phyloP scores from a whole-genome alignment of 2,329 filamentous ascomycete species.

The Zalaria sp. region DNA sequence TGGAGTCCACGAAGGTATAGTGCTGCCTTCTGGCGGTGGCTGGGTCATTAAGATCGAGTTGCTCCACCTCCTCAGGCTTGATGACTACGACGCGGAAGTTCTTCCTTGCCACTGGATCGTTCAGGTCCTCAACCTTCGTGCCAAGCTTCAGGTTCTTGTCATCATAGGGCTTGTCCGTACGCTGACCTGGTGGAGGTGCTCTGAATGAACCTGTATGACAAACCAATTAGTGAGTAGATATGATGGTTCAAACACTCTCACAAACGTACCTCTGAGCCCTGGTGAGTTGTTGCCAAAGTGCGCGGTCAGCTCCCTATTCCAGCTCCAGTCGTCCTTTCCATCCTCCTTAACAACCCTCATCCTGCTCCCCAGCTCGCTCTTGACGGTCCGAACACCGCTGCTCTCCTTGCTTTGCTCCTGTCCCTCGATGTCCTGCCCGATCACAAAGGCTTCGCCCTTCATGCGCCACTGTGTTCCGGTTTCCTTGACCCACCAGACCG shows the following conservation, averaged over 20 bases:
- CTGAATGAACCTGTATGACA: slow-evolving; percentile 43
- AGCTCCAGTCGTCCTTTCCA: slow-evolving; percentile 51
- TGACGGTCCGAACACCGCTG: slow-evolving; percentile 42
- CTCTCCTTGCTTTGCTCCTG: slow-evolving; percentile 32
- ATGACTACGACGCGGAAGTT: slow-evolving; percentile 86
- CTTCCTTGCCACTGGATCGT: slow-evolving; percentile 54
- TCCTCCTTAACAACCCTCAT: slow-evolving; percentile 44
- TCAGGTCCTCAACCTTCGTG: slow-evolving; percentile 54
- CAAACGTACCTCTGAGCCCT: slow-evolving; percentile 50
- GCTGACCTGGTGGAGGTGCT: slow-evolving; percentile 38
- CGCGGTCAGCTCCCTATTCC: slow-evolving; percentile 63
- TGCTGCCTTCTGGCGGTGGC: slow-evolving; percentile 48
- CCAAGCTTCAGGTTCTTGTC: slow-evolving; percentile 32
- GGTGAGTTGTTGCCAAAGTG: slow-evolving; percentile 86
- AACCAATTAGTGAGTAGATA: slow-evolving; percentile 4
- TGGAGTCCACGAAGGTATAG: slow-evolving; percentile 45
- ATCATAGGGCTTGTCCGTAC: slow-evolving; percentile 29
- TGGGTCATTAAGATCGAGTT: slow-evolving; percentile 55
- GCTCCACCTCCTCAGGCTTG: slow-evolving; percentile 63
- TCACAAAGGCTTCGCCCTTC: slow-evolving; percentile 59
- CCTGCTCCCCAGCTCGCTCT: slow-evolving; percentile 43
- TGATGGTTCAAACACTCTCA: neutral
- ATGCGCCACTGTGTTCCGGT: slow-evolving; percentile 72
- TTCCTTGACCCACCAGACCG: slow-evolving; percentile 65
- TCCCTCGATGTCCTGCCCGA: slow-evolving; percentile 53